A percentile compares a stretch with the other conserved stretches of the same genome.
These are phyloP conservation scores for Cytospora paraplurivora DNA, from an alignment of 2,329 filamentous ascomycete genomes.

Conservation along the genomic window DNA sequence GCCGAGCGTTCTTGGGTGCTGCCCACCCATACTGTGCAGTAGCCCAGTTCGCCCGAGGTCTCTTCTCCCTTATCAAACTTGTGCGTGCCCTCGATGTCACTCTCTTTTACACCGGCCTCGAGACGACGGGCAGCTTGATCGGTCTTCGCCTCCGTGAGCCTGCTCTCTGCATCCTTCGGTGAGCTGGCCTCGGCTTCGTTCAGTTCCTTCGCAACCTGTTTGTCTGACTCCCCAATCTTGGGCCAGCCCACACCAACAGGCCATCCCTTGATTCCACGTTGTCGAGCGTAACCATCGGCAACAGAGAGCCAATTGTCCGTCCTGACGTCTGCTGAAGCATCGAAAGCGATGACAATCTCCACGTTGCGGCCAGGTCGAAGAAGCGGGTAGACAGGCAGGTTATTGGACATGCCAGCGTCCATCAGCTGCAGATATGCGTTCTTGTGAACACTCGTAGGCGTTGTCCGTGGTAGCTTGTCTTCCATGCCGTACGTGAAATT, in stretches of 20 bases:
- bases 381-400: conserved; percentile 92
- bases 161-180: conserved; percentile 61
- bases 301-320: conserved; percentile 96
- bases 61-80: conserved; percentile 46
- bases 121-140: conserved; percentile 45
- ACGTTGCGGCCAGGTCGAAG: conserved; percentile 85
- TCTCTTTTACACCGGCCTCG: conserved; percentile 35
- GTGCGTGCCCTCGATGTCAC: conserved; percentile 23
- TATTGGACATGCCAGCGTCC: conserved; percentile 99
- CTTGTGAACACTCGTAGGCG: conserved; percentile 75
- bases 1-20: conserved; percentile 72
- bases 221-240: conserved; percentile 56
- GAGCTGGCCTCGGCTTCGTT: conserved; percentile 66
- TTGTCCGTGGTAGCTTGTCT: conserved; percentile 70
- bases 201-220: conserved; percentile 65
- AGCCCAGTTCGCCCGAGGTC: conserved; percentile 68
- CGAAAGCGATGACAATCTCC: conserved; percentile 89
- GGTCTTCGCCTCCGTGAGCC: conserved; percentile 61
- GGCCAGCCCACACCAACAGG: conserved; percentile 96
- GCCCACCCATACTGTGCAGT: conserved; percentile 96
- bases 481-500: conserved; percentile 87
- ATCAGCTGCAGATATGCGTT: conserved; percentile 78
- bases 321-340: conserved; percentile 89
- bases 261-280: conserved; percentile 92
- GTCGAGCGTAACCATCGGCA: conserved; percentile 87